Evolutionary conservation across 192 early-diverging fungal genomes (phyloP).

Genomic region (Podila minutissima): DNA sequence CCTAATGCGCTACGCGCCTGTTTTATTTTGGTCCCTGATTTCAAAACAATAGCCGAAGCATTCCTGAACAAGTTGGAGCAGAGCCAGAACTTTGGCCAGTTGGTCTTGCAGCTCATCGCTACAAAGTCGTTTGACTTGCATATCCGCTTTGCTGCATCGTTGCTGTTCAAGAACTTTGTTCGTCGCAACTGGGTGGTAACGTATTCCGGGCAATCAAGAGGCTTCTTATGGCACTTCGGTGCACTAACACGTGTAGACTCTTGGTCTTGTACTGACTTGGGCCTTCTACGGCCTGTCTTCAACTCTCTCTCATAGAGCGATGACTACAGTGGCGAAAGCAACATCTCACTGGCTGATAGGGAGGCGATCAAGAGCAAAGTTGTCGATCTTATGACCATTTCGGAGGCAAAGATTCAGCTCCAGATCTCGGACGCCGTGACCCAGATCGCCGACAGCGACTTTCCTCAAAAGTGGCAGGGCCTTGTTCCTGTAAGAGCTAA

Average conservation of each 20-base stretch:
- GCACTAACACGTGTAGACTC: too few relatives aligned
- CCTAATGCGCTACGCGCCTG: too few relatives aligned
- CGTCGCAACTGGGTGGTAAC: slow-evolving; percentile 82
- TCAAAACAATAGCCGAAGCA: slow-evolving; percentile 4
- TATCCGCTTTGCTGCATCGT: slow-evolving; percentile 80
- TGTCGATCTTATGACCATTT: slow-evolving; percentile 86
- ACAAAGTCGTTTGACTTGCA: slow-evolving; percentile 64
- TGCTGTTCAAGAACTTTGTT: slow-evolving; percentile 98
- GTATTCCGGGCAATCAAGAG: background rate
- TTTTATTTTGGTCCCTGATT: too few relatives aligned
- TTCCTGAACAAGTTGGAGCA: slow-evolving; percentile 26
- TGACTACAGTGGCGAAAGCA: slow-evolving; percentile 57
- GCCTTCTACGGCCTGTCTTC: background rate
- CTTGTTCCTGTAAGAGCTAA: slow-evolving; percentile 70
- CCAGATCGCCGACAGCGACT: slow-evolving; percentile 93
- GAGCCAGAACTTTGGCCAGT: slow-evolving; percentile 44
- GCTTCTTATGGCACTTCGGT: too few relatives aligned
- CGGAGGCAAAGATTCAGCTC: slow-evolving; percentile 81
- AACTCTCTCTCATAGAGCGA: slow-evolving; percentile 51
- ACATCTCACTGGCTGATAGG: slow-evolving; percentile 68
- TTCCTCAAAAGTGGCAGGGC: slow-evolving; percentile 88
- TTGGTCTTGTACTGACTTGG: background rate
- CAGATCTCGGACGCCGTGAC: slow-evolving; percentile 94
- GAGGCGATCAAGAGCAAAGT: slow-evolving; percentile 84
- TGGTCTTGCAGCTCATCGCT: slow-evolving; percentile 79